phyloP scores from a whole-genome alignment of 768 basidiomycete genomes.

The Pleurotus pulmonarius region DNA sequence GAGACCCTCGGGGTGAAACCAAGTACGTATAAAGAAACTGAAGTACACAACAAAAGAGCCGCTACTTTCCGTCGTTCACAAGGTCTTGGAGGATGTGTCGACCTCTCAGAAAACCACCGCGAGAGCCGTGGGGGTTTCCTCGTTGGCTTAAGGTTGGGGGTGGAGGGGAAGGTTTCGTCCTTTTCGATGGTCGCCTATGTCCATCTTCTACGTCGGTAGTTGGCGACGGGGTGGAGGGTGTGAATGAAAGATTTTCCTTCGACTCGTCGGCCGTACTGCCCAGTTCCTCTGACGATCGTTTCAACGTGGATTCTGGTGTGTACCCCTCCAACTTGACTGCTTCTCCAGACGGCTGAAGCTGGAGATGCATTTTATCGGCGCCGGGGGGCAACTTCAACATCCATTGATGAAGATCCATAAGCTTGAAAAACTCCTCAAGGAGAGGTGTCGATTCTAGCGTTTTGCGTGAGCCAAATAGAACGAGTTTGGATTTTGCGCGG shows the following conservation, averaged over 20 bases:
- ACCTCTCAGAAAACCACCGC: neutral
- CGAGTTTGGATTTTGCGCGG: slow-evolving; percentile 83
- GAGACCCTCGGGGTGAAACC: too few species aligned
- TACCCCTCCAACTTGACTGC: neutral
- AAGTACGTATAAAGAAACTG: too few species aligned
- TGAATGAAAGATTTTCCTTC: neutral
- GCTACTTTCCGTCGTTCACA: neutral
- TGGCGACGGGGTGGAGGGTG: neutral
- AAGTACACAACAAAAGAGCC: too few species aligned
- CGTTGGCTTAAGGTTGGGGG: neutral
- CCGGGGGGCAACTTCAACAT: slow-evolving; percentile 51
- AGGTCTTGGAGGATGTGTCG: slow-evolving; percentile 3
- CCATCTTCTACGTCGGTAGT: too few species aligned
- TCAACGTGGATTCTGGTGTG: neutral
- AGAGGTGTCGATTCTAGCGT: slow-evolving; percentile 66
- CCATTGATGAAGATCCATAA: slow-evolving; percentile 77
- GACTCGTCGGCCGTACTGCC: neutral
- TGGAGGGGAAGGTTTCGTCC: neutral
- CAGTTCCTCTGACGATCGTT: neutral
- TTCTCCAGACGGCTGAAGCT: neutral
- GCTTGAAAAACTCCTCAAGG: slow-evolving; percentile 67
- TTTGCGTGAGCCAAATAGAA: slow-evolving; percentile 84
- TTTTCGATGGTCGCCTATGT: neutral
- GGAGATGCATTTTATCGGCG: slow-evolving; percentile 49
- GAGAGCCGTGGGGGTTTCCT: too few species aligned